These are phyloP conservation scores for Erodium trifolium DNA, from an alignment of 441 rosid species.

Conservation along the genomic window DNA sequence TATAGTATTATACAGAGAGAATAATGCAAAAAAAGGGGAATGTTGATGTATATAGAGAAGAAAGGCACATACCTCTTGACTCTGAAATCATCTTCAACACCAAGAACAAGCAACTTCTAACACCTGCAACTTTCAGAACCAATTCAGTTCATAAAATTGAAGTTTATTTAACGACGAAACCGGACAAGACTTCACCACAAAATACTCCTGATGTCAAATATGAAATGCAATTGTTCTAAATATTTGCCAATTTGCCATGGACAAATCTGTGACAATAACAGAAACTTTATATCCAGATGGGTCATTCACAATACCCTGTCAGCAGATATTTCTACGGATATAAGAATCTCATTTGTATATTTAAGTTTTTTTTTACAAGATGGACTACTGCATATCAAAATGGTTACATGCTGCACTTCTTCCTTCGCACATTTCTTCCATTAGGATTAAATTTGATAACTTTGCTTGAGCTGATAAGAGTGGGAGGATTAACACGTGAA, in stretches of 20 bases:
- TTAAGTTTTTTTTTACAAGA: conserved; percentile 18
- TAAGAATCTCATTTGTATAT: conserved; percentile 18
- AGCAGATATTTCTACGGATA: conserved; percentile 13
- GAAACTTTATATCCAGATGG: conserved; percentile 12
- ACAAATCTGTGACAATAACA: conserved; percentile 10
- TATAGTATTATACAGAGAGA: background rate
- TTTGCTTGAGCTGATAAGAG: conserved; percentile 17
- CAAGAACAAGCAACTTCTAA: background rate
- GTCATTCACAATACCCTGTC: conserved; percentile 24
- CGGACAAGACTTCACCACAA: background rate
- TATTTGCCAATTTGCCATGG: conserved; percentile 15
- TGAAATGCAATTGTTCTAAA: conserved; percentile 1
- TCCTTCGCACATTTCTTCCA: conserved; percentile 34
- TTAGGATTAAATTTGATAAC: conserved; percentile 22
- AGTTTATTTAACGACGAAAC: background rate
- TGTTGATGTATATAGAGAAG: background rate
- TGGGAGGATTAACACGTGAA: conserved; percentile 10
- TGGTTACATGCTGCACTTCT: conserved; percentile 26
- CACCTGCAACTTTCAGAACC: background rate
- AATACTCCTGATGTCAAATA: background rate
- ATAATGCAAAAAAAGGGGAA: background rate
- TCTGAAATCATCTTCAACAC: background rate
- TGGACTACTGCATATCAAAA: conserved; percentile 17
- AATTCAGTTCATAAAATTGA: background rate
- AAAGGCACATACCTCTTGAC: background rate